These are phyloP conservation scores for Hirsutella rhossiliensis DNA, from an alignment of 2,329 filamentous ascomycete genomes.

Conservation along the genomic window DNA sequence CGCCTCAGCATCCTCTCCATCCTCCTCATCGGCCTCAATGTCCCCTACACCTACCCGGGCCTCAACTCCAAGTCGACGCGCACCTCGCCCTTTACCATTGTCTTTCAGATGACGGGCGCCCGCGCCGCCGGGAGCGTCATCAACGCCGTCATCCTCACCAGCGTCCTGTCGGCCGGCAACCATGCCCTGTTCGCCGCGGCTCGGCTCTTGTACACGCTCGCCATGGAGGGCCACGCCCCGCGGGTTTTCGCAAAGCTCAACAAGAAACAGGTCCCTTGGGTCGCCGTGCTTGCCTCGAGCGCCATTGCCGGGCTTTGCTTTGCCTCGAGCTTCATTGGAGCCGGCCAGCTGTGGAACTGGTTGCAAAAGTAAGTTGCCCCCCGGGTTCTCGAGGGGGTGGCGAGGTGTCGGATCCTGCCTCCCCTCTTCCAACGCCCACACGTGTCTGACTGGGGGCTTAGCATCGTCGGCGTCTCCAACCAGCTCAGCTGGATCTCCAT, in stretches of 20 bases:
- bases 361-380: conserved; percentile 43
- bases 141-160: conserved; percentile 41
- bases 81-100: conserved; percentile 38
- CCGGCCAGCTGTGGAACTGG: conserved; percentile 54
- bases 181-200: conserved; percentile 23
- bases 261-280: conserved; percentile 23
- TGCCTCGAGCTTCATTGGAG: conserved; percentile 52
- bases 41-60: conserved; percentile 37
- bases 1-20: conserved; percentile 22
- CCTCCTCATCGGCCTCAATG: conserved; percentile 40
- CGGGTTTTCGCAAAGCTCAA: conserved; percentile 32
- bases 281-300: conserved; percentile 35
- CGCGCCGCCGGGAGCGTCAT: conserved; percentile 38
- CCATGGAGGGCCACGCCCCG: conserved; percentile 39
- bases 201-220: conserved; percentile 22
- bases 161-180: conserved; percentile 24
- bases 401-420: no score
- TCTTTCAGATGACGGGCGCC: conserved; percentile 45
- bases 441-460: conserved; percentile 7
- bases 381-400: not conserved
- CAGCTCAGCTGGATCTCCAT: conserved; percentile 56
- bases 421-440: no score
- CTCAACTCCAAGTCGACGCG: conserved; percentile 19
- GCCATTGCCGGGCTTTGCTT: conserved; percentile 50
- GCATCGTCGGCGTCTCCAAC: conserved; percentile 54